Conservation (phyloP, 1,284 basidiomycete genomes). For the Microbotryomycetes sp. region DNA sequence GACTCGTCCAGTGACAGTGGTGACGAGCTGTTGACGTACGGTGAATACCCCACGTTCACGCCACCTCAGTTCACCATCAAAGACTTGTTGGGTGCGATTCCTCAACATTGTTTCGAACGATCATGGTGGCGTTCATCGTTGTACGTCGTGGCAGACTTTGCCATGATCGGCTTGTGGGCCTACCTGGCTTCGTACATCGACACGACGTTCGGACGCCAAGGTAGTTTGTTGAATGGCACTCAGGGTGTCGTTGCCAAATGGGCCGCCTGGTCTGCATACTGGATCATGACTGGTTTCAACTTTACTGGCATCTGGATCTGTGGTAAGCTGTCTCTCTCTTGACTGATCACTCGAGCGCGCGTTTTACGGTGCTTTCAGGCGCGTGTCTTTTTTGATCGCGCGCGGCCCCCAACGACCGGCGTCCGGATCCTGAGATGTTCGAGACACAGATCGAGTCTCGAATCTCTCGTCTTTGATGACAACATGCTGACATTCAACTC, state of each 20-base stretch:
- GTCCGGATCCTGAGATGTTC: no score
- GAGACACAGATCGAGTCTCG: no score
- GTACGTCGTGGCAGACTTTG: conserved; percentile 73
- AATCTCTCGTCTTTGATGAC: no score
- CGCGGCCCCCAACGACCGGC: background rate
- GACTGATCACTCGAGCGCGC: background rate
- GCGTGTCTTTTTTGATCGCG: conserved; percentile 16
- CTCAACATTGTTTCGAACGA: conserved; percentile 79
- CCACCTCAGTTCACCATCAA: conserved; percentile 26
- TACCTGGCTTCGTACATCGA: conserved; percentile 66
- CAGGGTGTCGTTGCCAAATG: conserved; percentile 53
- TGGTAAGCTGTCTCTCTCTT: conserved; percentile 39
- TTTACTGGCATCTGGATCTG: conserved; percentile 92
- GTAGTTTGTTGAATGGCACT: conserved; percentile 24
- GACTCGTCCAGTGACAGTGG: background rate
- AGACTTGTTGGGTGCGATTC: conserved; percentile 34
- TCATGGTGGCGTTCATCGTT: conserved; percentile 74
- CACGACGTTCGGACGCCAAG: conserved; percentile 51
- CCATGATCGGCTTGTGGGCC: conserved; percentile 63
- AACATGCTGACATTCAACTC: no score
- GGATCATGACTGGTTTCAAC: conserved; percentile 76
- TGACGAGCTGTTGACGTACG: background rate
- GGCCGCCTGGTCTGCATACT: conserved; percentile 74
- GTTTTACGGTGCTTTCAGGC: background rate
- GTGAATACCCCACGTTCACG: conserved; percentile 12